phyloP scores from a whole-genome alignment of 176 grass and related monocot genomes.

The Triticum timopheevii region DNA sequence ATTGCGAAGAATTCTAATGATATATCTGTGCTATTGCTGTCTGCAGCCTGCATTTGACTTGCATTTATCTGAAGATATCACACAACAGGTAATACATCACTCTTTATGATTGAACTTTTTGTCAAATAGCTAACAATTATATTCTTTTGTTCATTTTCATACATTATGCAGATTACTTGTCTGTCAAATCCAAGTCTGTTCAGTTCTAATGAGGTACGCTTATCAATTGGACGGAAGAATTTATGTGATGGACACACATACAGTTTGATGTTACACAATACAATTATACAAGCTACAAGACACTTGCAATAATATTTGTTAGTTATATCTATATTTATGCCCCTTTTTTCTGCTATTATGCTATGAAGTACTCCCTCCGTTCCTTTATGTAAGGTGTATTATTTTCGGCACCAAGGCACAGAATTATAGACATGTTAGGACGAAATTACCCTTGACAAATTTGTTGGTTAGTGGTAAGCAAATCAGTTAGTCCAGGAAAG shows the following conservation, averaged over 20 bases:
- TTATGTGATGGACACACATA: slow-evolving; percentile 17
- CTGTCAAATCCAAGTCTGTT: slow-evolving; percentile 85
- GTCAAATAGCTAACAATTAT: background rate
- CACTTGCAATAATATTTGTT: background rate
- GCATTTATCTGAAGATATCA: slow-evolving; percentile 54
- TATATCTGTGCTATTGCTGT: slow-evolving; percentile 37
- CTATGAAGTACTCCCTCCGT: background rate
- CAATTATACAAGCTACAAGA: slow-evolving; percentile 6
- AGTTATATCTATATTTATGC: background rate
- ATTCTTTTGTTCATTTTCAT: slow-evolving; percentile 24
- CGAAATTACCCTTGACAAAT: too few species aligned
- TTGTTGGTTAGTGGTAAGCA: too few species aligned
- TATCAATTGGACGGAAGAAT: background rate
- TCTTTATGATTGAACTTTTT: slow-evolving; percentile 4
- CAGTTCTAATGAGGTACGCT: slow-evolving; percentile 78
- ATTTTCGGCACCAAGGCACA: too few species aligned
- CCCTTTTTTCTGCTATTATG: background rate
- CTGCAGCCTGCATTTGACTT: slow-evolving; percentile 77
- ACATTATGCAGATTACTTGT: slow-evolving; percentile 72
- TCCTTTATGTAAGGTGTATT: too few species aligned
- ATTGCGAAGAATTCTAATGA: background rate
- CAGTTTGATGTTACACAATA: background rate
- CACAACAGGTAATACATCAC: slow-evolving; percentile 58
- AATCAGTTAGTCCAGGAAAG: too few species aligned
- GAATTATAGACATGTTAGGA: too few species aligned